Base-by-base conservation (phyloP, 257 asterid species). In the Ophiorrhiza pumila region DNA sequence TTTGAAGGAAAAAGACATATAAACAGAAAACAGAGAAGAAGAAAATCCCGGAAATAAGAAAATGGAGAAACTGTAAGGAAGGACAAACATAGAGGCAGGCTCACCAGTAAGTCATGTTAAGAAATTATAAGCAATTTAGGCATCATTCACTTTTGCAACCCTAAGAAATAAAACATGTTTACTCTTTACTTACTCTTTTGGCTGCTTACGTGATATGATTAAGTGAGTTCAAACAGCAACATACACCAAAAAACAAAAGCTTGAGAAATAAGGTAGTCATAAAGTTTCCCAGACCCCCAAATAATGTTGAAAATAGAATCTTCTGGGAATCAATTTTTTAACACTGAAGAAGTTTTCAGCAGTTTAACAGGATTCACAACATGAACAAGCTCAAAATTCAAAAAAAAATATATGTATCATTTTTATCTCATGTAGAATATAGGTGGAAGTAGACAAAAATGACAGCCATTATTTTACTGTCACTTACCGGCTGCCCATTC, bases 401-500 rank as follows among this genome's bases (percentile, higher is more conserved):
- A 27, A 20, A 22, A 12, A 46, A 17, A 58, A 56, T 15, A n/a
- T 27, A 41, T 34, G 10, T 18, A 6, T 0, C 14, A 5, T 35
- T 17, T 52, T 4, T 6, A 9, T 52, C 47, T 49, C 4, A 22
- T 22, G 42, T 43, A 63, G 13, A 37, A 56, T 52, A 71, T 25
- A 25, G 58, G 27, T 42, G 18, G 57, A 12, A 68, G 34, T 46
- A 18, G 35, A 41, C 11, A 60, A 58, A 22, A 22, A 60, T 49
- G 17, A 74, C 15, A 41, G 17, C 65, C 32, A 42, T 37, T 47
- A 15, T 42, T 22, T 47, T 65, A 17, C 42, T n/a, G 65, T 60
- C 75, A 85, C 97, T 78, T 85, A 91, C 98, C 27, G 81, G 80
- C 74, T 84, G 96, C 71, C 97, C 96, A 80, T 88, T 82, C 32